These are phyloP conservation scores for Antitrichia curtipendula DNA, from an alignment of 225 moss, liverwort and hornwort species.

Conservation along the genomic window DNA sequence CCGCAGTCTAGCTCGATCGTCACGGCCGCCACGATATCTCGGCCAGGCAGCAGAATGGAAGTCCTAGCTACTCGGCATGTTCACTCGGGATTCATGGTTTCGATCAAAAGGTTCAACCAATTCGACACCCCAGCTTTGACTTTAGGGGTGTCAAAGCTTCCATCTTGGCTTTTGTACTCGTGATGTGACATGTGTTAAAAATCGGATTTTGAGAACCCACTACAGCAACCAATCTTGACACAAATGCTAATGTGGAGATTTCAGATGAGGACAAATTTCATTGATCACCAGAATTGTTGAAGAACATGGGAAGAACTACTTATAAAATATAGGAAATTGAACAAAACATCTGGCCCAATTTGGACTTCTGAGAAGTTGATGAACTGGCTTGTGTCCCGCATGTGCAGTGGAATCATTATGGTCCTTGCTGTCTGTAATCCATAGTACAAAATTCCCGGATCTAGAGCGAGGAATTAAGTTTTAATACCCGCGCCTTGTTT, in stretches of 20 bases:
- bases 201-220: not conserved
- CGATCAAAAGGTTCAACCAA: not conserved
- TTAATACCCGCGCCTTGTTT: no score
- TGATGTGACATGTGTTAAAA: no score
- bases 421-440: not conserved
- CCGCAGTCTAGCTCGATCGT: slow-evolving; percentile 6
- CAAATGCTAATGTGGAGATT: not conserved
- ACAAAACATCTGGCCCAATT: not conserved
- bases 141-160: not conserved
- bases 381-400: not conserved
- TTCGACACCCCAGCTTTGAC: no score
- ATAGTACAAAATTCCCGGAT: not conserved
- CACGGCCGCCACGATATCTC: not conserved
- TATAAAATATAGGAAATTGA: not conserved
- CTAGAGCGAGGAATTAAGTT: not conserved
- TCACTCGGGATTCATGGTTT: not conserved
- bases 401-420: not conserved
- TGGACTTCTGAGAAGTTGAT: not conserved
- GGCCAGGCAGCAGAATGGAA: not conserved
- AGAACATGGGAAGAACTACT: not conserved
- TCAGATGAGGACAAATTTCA: not conserved
- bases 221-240: not conserved
- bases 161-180: no score
- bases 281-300: not conserved
- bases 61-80: no score